Conservation (phyloP, 2,329 filamentous ascomycete genomes). For the Xenosphaeropsis pyriputrescens region DNA sequence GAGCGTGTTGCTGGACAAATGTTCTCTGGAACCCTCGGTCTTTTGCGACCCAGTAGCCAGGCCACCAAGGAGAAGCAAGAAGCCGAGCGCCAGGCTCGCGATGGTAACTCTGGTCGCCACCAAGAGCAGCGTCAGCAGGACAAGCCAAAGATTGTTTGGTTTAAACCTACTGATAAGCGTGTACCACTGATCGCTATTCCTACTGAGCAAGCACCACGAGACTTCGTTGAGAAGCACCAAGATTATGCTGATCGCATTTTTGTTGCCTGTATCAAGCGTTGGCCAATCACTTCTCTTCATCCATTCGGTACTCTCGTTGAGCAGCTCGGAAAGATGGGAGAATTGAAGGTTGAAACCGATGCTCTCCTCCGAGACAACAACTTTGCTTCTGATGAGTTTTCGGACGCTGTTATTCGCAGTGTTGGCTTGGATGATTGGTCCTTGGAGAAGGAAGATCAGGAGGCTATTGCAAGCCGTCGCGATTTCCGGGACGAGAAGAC, state of each 20-base stretch:
- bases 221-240: slow-evolving; percentile 97
- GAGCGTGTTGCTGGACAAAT: slow-evolving; percentile 96
- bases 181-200: slow-evolving; percentile 96
- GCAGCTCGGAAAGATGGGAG: slow-evolving; percentile 92
- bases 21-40: slow-evolving; percentile 92
- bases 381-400: slow-evolving; percentile 94
- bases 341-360: slow-evolving; percentile 95
- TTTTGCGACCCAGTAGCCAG: slow-evolving; percentile 91
- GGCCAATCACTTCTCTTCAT: slow-evolving; percentile 98
- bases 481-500: slow-evolving; percentile 82
- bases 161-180: slow-evolving; percentile 98
- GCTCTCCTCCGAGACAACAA: slow-evolving; percentile 96
- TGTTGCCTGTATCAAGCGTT: slow-evolving; percentile 97
- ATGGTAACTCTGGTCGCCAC: slow-evolving; percentile 56
- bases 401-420: slow-evolving; percentile 86
- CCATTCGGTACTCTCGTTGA: slow-evolving; percentile 96
- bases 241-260: slow-evolving; percentile 97
- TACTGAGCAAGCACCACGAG: slow-evolving; percentile 90
- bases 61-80: slow-evolving; percentile 99
- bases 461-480: slow-evolving; percentile 56
- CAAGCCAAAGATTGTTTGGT: slow-evolving; percentile 99
- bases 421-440: slow-evolving; percentile 90
- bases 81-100: slow-evolving; percentile 81
- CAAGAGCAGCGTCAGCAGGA: slow-evolving; percentile 80
- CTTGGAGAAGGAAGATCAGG: slow-evolving; percentile 67